phyloP scores from a whole-genome alignment of 106 monocot species.

The Agapanthus africanus region DNA sequence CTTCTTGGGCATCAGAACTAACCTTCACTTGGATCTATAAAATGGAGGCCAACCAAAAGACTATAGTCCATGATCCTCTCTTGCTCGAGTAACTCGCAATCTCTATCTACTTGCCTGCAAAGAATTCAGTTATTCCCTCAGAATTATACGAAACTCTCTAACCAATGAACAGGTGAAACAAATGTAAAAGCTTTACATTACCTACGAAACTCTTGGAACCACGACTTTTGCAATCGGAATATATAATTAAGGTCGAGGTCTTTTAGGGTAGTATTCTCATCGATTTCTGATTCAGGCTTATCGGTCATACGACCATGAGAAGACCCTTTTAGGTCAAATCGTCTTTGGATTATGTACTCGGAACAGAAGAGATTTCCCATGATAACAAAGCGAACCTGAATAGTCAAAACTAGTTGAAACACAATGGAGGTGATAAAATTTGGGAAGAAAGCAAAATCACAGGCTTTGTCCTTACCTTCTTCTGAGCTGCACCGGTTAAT shows the following conservation, averaged over 20 bases:
- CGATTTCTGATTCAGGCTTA: conserved; percentile 71
- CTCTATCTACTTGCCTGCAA: conserved; percentile 19
- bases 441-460: too few relatives aligned
- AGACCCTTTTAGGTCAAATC: conserved; percentile 89
- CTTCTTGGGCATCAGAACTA: too few relatives aligned
- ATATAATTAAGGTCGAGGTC: conserved; percentile 90
- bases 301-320: conserved; percentile 77
- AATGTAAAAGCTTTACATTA: conserved; percentile 15
- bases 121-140: too few relatives aligned
- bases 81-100: conserved; percentile 19
- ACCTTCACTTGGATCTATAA: conserved; percentile 5
- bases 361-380: conserved; percentile 95
- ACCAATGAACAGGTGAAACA: too few relatives aligned
- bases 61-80: conserved; percentile 27
- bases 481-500: conserved; percentile 63
- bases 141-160: too few relatives aligned
- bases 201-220: conserved; percentile 82
- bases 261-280: conserved; percentile 72
- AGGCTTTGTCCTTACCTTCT: conserved; percentile 49
- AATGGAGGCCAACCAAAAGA: conserved; percentile 22
- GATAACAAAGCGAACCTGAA: conserved; percentile 89
- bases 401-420: background rate
- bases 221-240: conserved; percentile 56
- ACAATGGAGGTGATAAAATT: too few relatives aligned
- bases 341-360: conserved; percentile 60